Evolutionary conservation across 2,329 filamentous ascomycete species (phyloP), one percentile per base, ranked within the genome.

Genomic region (Aspergillus pseudoterreus): DNA sequence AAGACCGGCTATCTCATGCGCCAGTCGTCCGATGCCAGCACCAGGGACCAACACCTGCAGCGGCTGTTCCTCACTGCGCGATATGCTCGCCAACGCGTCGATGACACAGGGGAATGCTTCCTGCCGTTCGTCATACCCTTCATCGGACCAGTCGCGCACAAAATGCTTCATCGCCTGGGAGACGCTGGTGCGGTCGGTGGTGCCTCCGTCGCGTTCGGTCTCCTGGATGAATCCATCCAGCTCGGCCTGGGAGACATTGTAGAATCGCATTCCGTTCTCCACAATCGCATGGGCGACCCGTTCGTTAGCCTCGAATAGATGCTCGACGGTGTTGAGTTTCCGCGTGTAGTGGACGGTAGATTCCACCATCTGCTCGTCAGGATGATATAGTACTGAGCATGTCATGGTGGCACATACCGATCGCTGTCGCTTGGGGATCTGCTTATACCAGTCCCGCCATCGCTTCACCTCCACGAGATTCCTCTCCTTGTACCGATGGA

Each of bases 141-240:
- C 72, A 0, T 64, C 66, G 0, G 80, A 75, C 81, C 81, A 83
- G 58, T 84, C 81, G 4, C 81, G 71, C 2, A 83, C 78, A 51
- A 77, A 78, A 56, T 83, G 81, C 60, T 83, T 83, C 47, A 83
- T 59, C 0, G 78, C 73, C 57, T 83, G 81, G 0, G 74, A 72
- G 0, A 81, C 73, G 32, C 77, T 76, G 2, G 76, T 70, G 4
- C 71, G 73, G 19, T 83, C 80, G 1, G 74, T 71, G 0, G 61
- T 57, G 17, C 65, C 68, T 1, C 72, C 72, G 35, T 55, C 43
- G 0, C 68, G 63, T 1, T 72, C 67, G 1, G 73, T 69, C 0
- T 71, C 65, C 4, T 66, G 63, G 4, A 71, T 68, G 43, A 75
- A 78, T 0, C 67, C 63, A 3, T 76, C 64, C 0, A 83, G 63